Evolutionary conservation across 2,329 filamentous ascomycete genomes (phyloP), one percentile per base, ranked within the genome.

Genomic region (Ambrosiella beaveri): DNA sequence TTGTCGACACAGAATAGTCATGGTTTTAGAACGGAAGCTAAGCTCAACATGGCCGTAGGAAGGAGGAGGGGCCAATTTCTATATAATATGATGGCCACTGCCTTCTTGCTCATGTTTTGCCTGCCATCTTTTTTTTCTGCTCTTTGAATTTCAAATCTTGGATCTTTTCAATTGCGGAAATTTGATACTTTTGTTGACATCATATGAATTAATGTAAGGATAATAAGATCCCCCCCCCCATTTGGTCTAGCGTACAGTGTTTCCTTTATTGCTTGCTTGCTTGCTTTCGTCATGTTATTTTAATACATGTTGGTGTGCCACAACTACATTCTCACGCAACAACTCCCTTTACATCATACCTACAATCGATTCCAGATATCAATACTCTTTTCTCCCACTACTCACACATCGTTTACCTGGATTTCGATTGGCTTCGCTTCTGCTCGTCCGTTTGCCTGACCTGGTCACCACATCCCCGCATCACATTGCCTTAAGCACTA

Each of bases 391-490:
- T 19, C 38, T 35, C 38, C 39, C 35, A 7, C 35, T 45, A 17
- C 13, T 44, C 9, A 3, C 49, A 15, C 35, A 9, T 17, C 38
- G 54, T 19, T 45, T 17, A 50, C 51, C 8, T 54, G 38, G 17
- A 45, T 54, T 54, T 58, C 15, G 15, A 19, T 50, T 57, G 13
- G 39, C 41, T 45, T 55, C 57, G 57, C 44, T 58, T 58, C 51
- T 58, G 40, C 44, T 49, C 17, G 35, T 35, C 49, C 35, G 49
- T 11, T 58, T n/a, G 19, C 37, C 51, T 49, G 41, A 38, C 41
- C 52, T 58, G 51, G 45, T 55, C 57, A 58, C 52, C 41, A 39
- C 52, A 58, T 59, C 55, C 55, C 49, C 56, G 49, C 55, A 54
- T 41, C 37, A 54, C 44, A 54, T 55, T 54, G 19, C 54, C 54